phyloP scores from a whole-genome alignment of 1,284 basidiomycete genomes.

The Heliocybe sulcata region DNA sequence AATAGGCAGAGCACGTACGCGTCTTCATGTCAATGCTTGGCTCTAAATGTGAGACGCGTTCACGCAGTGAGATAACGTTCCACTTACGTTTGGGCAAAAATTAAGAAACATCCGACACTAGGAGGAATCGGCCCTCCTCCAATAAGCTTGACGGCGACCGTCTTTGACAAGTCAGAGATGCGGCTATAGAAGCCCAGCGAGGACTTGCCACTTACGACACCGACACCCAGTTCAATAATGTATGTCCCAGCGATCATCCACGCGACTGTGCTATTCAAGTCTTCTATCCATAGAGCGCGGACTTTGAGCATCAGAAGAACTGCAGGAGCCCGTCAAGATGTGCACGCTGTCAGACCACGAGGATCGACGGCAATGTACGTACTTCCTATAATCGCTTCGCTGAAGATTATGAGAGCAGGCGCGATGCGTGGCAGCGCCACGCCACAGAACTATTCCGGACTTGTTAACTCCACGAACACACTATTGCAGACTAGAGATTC shows the following conservation, averaged over 20 bases:
- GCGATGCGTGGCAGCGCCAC: background rate
- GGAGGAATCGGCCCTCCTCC: background rate
- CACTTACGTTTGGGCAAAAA: background rate
- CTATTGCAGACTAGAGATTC: no score
- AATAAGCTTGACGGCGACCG: background rate
- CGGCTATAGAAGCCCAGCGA: background rate
- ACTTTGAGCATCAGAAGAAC: background rate
- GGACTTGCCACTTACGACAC: background rate
- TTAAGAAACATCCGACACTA: background rate
- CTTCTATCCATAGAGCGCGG: background rate
- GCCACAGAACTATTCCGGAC: background rate
- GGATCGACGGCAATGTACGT: background rate
- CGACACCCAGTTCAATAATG: background rate
- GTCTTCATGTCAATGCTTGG: background rate
- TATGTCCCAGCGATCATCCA: background rate
- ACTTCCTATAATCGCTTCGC: background rate
- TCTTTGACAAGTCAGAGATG: background rate
- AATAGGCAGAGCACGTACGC: background rate
- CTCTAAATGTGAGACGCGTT: background rate
- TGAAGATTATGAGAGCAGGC: background rate
- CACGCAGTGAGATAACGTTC: background rate
- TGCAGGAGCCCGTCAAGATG: background rate
- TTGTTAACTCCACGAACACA: no score
- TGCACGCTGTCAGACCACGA: background rate
- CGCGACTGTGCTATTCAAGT: background rate